Evolutionary conservation across 2,329 filamentous ascomycete genomes (phyloP).

Genomic region (Stachybotrys elegans): DNA sequence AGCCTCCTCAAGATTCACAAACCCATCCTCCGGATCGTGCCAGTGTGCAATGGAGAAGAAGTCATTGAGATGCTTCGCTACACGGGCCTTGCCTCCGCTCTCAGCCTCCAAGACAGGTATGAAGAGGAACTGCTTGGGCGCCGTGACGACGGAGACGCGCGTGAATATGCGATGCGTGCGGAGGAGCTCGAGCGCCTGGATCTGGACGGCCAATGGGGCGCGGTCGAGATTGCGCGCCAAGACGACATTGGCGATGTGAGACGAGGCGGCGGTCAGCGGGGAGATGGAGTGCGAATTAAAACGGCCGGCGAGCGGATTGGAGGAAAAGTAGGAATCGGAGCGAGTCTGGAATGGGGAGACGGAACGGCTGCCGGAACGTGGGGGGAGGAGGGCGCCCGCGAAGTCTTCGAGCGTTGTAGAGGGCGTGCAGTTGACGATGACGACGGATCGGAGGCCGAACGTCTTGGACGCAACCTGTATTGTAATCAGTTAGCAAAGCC

Average conservation of each 20-base stretch:
- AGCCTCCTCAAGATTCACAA: conserved; percentile 68
- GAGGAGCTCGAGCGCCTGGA: conserved; percentile 74
- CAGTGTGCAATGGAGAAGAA: conserved; percentile 85
- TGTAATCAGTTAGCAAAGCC: background rate
- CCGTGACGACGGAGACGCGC: conserved; percentile 65
- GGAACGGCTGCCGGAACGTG: conserved; percentile 17
- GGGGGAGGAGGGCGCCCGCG: conserved; percentile 58
- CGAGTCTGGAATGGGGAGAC: conserved; percentile 18
- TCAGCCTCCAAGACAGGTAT: conserved; percentile 61
- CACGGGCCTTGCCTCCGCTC: conserved; percentile 39
- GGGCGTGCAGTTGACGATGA: conserved; percentile 64
- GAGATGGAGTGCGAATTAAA: conserved; percentile 17
- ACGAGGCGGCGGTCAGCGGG: conserved; percentile 21
- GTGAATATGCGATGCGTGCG: conserved; percentile 75
- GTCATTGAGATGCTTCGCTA: conserved; percentile 65
- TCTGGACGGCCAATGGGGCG: conserved; percentile 71
- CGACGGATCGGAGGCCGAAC: conserved; percentile 66
- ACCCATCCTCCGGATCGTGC: conserved; percentile 68
- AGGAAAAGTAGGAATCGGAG: conserved; percentile 25
- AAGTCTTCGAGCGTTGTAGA: conserved; percentile 79
- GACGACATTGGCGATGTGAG: conserved; percentile 71
- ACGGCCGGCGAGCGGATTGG: conserved; percentile 14
- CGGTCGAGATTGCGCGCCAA: conserved; percentile 75
- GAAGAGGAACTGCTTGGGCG: conserved; percentile 75
- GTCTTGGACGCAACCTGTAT: conserved; percentile 60